Conservation (phyloP, 2,329 filamentous ascomycete species). For the Sodiomyces alkalinus region DNA sequence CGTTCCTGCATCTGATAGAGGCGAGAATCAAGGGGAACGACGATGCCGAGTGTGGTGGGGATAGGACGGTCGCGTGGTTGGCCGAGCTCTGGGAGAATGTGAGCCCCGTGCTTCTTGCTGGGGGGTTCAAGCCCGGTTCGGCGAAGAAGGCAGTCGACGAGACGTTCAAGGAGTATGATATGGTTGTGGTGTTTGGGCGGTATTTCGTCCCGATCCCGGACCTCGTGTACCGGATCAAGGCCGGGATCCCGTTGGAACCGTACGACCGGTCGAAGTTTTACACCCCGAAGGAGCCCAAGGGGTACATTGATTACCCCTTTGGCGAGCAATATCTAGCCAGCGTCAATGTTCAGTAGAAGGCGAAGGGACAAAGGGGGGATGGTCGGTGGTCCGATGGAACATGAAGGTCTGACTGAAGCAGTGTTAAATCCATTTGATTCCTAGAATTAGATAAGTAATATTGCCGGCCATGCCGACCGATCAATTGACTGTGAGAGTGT, state of each 20-base stretch:
- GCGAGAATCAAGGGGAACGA: conserved; percentile 28
- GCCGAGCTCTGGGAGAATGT: conserved; percentile 16
- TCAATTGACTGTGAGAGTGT: no score
- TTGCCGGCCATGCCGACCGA: no score
- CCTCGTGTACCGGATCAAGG: conserved; percentile 14
- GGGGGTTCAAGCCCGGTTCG: conserved; percentile 13
- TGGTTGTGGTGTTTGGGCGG: conserved; percentile 16
- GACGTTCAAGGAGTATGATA: conserved; percentile 12
- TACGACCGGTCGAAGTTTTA: conserved; percentile 16
- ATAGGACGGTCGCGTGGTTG: conserved; percentile 9
- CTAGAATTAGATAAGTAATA: no score
- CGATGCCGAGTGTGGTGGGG: conserved; percentile 17
- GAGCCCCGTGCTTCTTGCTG: conserved; percentile 17
- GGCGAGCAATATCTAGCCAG: conserved; percentile 10
- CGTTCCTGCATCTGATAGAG: conserved; percentile 45
- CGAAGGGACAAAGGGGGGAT: no score
- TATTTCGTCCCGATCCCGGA: conserved; percentile 20
- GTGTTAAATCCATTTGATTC: no score
- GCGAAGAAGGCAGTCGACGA: conserved; percentile 11
- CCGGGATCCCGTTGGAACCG: conserved; percentile 11
- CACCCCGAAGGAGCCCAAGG: conserved; percentile 8
- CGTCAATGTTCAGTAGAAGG: not conserved
- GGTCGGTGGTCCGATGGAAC: no score
- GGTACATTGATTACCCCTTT: conserved; percentile 12
- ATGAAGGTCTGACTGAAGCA: no score